Percentiles rank a stretch among this genome's conserved stretches.
Conservation (phyloP, 306 rosid species). For the Vicia villosa region DNA sequence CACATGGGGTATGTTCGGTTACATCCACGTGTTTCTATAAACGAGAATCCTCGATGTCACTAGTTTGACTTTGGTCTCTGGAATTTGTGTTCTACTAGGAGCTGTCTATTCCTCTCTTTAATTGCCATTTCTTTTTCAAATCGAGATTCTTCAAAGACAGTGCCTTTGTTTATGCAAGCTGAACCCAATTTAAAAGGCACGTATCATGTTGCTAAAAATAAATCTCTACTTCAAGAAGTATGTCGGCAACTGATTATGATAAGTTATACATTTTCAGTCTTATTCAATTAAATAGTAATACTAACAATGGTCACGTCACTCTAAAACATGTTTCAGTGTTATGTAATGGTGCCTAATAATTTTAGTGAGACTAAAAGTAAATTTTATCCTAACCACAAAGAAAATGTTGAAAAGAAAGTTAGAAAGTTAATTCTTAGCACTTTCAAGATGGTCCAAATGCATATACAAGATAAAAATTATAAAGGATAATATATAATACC, state of each 20-base stretch:
- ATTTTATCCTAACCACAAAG: no score
- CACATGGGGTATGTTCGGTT: constrained; percentile 49
- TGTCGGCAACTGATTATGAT: constrained; percentile 38
- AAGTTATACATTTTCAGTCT: neutral
- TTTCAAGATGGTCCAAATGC: constrained; percentile 7
- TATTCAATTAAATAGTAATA: neutral
- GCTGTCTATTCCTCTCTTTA: constrained; percentile 26
- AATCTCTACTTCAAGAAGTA: constrained; percentile 36
- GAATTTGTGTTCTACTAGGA: neutral
- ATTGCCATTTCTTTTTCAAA: constrained; percentile 4
- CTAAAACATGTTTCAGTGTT: neutral
- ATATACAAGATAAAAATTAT: no score
- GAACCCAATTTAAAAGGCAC: constrained; percentile 37
- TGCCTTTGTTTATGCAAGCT: constrained; percentile 36
- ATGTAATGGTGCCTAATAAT: neutral
- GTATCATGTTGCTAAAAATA: constrained; percentile 9
- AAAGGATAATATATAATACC: no score
- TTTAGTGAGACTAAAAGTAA: neutral
- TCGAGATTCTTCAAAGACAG: constrained; percentile 28
- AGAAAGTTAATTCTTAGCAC: neutral
- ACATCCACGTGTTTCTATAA: constrained; percentile 18
- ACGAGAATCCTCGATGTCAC: constrained; percentile 29
- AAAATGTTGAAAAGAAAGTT: neutral
- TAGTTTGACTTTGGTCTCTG: constrained; percentile 41
- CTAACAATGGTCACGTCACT: neutral